Conservation (phyloP, 176 grass and related monocot genomes). For the Metroxylon sagu region DNA sequence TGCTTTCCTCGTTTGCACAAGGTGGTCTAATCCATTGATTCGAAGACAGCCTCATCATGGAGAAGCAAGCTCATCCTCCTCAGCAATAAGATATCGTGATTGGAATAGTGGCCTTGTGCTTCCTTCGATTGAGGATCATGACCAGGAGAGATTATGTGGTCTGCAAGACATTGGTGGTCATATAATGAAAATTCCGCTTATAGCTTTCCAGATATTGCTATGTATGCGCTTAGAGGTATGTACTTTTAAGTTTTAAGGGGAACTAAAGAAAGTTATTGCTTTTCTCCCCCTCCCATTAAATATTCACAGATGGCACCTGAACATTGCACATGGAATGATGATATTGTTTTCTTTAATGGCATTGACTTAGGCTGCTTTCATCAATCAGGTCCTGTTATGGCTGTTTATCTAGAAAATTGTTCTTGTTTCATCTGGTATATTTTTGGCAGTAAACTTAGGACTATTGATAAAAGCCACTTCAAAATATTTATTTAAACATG, state of each 20-base stretch:
- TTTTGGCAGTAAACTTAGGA: no score
- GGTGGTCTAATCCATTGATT: slow-evolving; percentile 98
- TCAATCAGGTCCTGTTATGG: no score
- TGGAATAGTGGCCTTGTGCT: slow-evolving; percentile 79
- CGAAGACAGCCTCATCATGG: slow-evolving; percentile 46
- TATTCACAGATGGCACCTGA: no score
- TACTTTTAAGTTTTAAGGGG: background rate
- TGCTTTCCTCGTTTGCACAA: slow-evolving; percentile 92
- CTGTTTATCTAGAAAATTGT: no score
- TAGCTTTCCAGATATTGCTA: slow-evolving; percentile 82
- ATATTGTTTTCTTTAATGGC: no score
- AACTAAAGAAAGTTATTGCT: no score
- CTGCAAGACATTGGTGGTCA: slow-evolving; percentile 87
- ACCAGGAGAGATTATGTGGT: slow-evolving; percentile 64
- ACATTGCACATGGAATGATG: no score
- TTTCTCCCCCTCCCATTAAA: no score
- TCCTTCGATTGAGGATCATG: slow-evolving; percentile 67
- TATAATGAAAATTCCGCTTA: slow-evolving; percentile 89
- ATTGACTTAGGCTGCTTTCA: no score
- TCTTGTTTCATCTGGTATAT: no score
- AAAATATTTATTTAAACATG: no score
- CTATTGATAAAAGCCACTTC: no score
- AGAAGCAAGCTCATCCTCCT: slow-evolving; percentile 74
- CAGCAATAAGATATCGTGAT: slow-evolving; percentile 64
- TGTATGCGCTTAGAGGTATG: slow-evolving; percentile 93